Evolutionary conservation across 805 yeast genomes (phyloP).

Genomic region (Jamesozyma jinghongensis): DNA sequence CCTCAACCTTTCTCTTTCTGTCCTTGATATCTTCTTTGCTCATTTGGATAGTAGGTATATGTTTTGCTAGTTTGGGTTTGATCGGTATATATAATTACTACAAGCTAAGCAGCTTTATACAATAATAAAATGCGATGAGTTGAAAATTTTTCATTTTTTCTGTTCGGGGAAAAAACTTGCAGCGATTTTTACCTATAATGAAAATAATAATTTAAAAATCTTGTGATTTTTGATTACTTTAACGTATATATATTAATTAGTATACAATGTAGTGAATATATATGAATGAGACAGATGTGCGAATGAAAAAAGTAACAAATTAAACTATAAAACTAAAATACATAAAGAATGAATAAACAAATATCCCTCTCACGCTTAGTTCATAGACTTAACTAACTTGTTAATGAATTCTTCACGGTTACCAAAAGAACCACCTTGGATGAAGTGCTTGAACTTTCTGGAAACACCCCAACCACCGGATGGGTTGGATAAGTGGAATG

Average conservation of each 20-base stretch:
- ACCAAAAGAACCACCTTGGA: slow-evolving; percentile 98
- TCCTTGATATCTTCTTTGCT: slow-evolving; percentile 33
- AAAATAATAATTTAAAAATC: too few species aligned
- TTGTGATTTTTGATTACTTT: too few species aligned
- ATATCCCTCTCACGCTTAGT: slow-evolving; percentile 40
- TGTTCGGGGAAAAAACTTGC: background rate
- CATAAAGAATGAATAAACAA: background rate
- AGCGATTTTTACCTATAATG: background rate
- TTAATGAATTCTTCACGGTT: slow-evolving; percentile 95
- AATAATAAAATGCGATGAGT: slow-evolving; percentile 9
- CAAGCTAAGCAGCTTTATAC: too few species aligned
- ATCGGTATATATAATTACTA: too few species aligned
- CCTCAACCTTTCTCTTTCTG: slow-evolving; percentile 33
- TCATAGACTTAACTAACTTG: slow-evolving; percentile 88
- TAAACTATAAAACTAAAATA: too few species aligned
- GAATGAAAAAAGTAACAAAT: background rate
- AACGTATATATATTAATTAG: too few species aligned
- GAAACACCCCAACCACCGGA: slow-evolving; percentile 96
- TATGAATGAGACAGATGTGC: too few species aligned
- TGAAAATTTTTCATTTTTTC: slow-evolving; percentile 1
- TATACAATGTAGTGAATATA: too few species aligned
- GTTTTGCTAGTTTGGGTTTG: too few species aligned
- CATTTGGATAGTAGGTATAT: slow-evolving; percentile 9
- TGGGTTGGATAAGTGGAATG: slow-evolving; percentile 95
- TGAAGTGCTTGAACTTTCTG: slow-evolving; percentile 94